These are phyloP conservation scores for Prunus campanulata DNA, from an alignment of 306 rosid genomes.

Conservation along the genomic window DNA sequence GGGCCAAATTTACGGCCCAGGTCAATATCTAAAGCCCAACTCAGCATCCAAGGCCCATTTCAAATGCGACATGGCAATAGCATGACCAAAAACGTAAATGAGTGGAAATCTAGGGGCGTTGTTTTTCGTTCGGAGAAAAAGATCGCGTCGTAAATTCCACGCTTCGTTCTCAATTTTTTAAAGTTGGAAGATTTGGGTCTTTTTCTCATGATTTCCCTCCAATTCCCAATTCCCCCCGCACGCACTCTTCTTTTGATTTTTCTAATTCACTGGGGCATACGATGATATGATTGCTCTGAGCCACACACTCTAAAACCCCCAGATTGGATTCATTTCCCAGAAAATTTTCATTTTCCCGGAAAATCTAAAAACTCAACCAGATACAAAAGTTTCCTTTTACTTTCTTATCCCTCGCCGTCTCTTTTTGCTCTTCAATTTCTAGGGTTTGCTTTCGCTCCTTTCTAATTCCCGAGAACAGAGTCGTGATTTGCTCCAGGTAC, in stretches of 20 bases:
- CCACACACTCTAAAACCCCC: not conserved
- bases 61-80: not conserved
- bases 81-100: not conserved
- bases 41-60: not conserved
- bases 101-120: not conserved
- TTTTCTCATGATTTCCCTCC: constrained; percentile 33
- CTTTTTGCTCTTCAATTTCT: not conserved
- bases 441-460: constrained; percentile 9
- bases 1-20: not conserved
- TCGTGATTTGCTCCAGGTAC: constrained; percentile 12
- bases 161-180: constrained; percentile 10
- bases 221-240: not conserved
- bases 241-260: not conserved
- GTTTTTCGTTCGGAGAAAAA: not conserved
- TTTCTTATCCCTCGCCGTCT: not conserved
- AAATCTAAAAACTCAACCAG: not conserved
- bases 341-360: constrained; percentile 8
- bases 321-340: not conserved
- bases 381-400: not conserved
- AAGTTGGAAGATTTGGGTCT: not conserved
- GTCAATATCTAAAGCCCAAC: not conserved
- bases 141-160: not conserved
- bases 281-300: not conserved
- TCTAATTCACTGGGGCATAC: not conserved
- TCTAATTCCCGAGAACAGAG: constrained; percentile 1